Evolutionary conservation across 2,329 filamentous ascomycete genomes (phyloP).

Genomic region (Paecilomyces sp.): DNA sequence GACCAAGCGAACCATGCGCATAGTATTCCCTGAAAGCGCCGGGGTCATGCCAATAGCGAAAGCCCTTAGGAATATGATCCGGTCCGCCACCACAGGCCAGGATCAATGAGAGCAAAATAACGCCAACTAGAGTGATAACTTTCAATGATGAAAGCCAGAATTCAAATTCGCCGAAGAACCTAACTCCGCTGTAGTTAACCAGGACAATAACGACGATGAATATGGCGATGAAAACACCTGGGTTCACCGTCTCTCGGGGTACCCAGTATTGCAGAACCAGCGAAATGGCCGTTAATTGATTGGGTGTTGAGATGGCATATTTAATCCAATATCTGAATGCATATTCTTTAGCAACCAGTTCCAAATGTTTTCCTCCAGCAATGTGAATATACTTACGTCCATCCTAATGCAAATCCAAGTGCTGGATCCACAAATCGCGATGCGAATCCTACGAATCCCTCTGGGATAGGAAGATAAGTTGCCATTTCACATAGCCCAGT

Average conservation of each 20-base stretch:
- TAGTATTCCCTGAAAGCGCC: constrained; percentile 51
- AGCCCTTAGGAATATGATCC: constrained; percentile 55
- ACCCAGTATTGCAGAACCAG: constrained; percentile 77
- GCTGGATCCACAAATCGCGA: constrained; percentile 24
- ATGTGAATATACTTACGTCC: constrained; percentile 43
- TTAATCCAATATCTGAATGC: constrained; percentile 52
- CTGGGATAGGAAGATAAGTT: constrained; percentile 18
- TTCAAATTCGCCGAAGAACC: constrained; percentile 63
- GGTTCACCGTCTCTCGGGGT: constrained; percentile 57
- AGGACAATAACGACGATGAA: constrained; percentile 56
- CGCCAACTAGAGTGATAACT: constrained; percentile 57
- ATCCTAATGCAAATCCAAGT: constrained; percentile 35
- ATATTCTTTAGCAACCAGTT: constrained; percentile 1
- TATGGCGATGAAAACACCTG: constrained; percentile 71
- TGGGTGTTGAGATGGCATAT: constrained; percentile 80
- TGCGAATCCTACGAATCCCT: constrained; percentile 22
- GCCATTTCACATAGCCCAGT: constrained; percentile 27
- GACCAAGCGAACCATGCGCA: constrained; percentile 38
- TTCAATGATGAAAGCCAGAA: constrained; percentile 58
- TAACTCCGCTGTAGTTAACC: constrained; percentile 66
- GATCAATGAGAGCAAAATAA: constrained; percentile 60
- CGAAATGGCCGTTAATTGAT: constrained; percentile 74
- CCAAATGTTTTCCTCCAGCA: not conserved
- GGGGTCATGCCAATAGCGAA: constrained; percentile 59
- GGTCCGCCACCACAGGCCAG: constrained; percentile 60